Evolutionary conservation across 371 early-diverging fungal species (phyloP), one percentile per base, ranked within the genome.

Genomic region (Mortierella sp.): DNA sequence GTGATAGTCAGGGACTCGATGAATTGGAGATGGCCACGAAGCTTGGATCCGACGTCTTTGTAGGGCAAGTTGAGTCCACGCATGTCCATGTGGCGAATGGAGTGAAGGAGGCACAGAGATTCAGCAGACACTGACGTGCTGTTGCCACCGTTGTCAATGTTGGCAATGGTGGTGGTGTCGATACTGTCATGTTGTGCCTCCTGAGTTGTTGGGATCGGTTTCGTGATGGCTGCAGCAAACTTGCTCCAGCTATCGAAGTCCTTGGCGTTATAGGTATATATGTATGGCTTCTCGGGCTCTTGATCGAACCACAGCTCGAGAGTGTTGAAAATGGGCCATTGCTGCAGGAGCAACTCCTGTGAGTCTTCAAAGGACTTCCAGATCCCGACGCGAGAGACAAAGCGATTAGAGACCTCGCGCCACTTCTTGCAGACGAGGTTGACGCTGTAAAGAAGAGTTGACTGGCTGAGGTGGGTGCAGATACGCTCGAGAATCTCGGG

Each of bases 361-460:
- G 28, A 51, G 3, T 67, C 80, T 1, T 75, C 50, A 9, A 69
- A 26, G 9, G 76, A 51, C 16, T 73, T 71, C 85, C 81, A 84
- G 0, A 80, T 59, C 0, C 78, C 85, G 0, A 70, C 53, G 0
- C 81, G 80, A 6, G 67, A 72, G 37, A 84, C 75, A 34, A 59
- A 78, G 0, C 54, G 69, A n/a, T 72, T 59, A 50, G 81, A 75
- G 44, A 76, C 81, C 5, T n/a, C 53, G 43, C 73, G 69, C 85
- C 85, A 84, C 11, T 61, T 43, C 61, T 70, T 80, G 69, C 78
- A 80, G 0, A 84, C 85, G 3, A 75, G 81, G 10, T 78, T 80
- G 5, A 74, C 78, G 16, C 70, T 37, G 19, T 43, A 53, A 0
- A 81, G 75, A 24, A 84, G 70, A 2, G 81, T 78, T 0, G 78